These are phyloP conservation scores for Scopulariopsis brevicaulis DNA, from an alignment of 2,329 filamentous ascomycete genomes.

Conservation along the genomic window DNA sequence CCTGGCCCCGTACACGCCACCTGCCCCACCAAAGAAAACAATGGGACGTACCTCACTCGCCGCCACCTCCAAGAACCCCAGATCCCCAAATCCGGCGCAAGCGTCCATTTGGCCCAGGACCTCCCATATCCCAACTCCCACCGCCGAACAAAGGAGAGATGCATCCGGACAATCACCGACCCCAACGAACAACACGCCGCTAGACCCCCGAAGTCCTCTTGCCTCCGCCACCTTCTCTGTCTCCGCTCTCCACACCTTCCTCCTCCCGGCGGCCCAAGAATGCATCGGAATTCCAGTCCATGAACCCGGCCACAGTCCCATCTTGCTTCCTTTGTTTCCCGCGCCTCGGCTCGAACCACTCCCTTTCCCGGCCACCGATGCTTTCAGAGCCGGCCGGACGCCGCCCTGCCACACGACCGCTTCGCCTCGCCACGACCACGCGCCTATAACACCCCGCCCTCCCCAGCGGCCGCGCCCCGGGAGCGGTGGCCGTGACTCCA, in stretches of 20 bases:
- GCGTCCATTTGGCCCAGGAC: not conserved
- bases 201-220: not conserved
- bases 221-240: too few relatives aligned
- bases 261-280: not conserved
- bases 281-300: conserved; percentile 2
- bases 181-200: not conserved
- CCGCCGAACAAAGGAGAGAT: not conserved
- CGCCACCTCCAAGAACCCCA: not conserved
- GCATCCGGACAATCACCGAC: not conserved
- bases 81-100: not conserved
- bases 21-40: not conserved
- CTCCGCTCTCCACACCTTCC: too few relatives aligned
- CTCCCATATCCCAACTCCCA: not conserved
- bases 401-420: not conserved
- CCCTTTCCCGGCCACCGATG: conserved; percentile 2
- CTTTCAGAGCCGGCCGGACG: not conserved
- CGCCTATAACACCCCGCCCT: not conserved
- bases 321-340: not conserved
- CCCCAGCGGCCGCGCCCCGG: not conserved
- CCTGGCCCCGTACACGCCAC: not conserved
- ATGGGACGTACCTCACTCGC: not conserved
- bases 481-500: not conserved
- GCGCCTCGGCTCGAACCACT: not conserved
- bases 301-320: not conserved
- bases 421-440: not conserved